Evolutionary conservation across 208 protist species (phyloP).

Genomic region (Perkinsela sp.): DNA sequence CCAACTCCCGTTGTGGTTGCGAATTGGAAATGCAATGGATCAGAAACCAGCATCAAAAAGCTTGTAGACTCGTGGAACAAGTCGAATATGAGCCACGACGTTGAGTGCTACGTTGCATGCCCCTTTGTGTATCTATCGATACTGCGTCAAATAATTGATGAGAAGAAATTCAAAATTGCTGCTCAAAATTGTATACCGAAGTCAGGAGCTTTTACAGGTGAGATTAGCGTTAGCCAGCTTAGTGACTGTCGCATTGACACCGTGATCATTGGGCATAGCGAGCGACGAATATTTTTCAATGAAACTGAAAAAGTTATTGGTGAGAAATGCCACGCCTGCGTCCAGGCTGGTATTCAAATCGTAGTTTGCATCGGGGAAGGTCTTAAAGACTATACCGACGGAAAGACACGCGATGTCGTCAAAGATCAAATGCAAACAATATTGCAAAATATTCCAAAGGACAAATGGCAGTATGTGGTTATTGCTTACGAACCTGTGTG

Average conservation of each 20-base stretch:
- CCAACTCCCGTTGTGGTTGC: slow-evolving; percentile 62
- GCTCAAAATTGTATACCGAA: slow-evolving; percentile 57
- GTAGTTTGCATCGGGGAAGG: slow-evolving; percentile 90
- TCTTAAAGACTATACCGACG: slow-evolving; percentile 63
- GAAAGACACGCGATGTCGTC: slow-evolving; percentile 64
- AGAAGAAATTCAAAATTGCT: slow-evolving; percentile 35
- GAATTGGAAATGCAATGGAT: slow-evolving; percentile 83
- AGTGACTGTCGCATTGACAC: slow-evolving; percentile 70
- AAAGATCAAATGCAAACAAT: slow-evolving; percentile 61
- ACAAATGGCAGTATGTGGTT: slow-evolving; percentile 68
- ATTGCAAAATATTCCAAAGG: slow-evolving; percentile 17
- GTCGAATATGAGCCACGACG: slow-evolving; percentile 19
- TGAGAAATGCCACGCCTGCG: slow-evolving; percentile 55
- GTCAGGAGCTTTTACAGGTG: slow-evolving; percentile 60
- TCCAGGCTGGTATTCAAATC: slow-evolving; percentile 56
- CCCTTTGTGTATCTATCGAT: slow-evolving; percentile 43
- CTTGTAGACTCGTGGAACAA: slow-evolving; percentile 38
- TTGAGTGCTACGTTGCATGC: slow-evolving; percentile 58
- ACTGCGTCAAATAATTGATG: slow-evolving; percentile 18
- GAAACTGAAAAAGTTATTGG: slow-evolving; percentile 69
- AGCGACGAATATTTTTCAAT: slow-evolving; percentile 77
- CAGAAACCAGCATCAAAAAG: slow-evolving; percentile 19
- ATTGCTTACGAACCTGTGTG: slow-evolving; percentile 97
- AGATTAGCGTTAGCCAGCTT: slow-evolving; percentile 58
- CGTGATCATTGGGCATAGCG: slow-evolving; percentile 87